Percentiles rank a stretch among this genome's conserved stretches.
Conservation (phyloP, 495 filamentous ascomycete genomes). For the Letharia lupina region DNA sequence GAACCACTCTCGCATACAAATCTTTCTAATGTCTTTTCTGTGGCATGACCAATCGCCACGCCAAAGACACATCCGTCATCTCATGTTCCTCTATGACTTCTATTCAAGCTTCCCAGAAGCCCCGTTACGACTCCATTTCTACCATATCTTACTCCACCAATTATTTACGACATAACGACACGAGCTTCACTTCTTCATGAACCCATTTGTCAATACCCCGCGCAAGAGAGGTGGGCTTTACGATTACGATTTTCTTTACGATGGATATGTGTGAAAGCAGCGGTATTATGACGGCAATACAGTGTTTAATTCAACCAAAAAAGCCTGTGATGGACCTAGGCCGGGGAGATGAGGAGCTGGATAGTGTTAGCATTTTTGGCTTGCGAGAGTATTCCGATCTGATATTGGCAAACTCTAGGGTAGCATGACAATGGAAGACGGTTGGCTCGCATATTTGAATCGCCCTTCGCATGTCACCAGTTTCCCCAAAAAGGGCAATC, state of each 20-base stretch:
- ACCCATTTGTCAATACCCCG: slow-evolving; percentile 7
- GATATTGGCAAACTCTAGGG: slow-evolving; percentile 12
- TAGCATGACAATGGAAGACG: slow-evolving; percentile 16
- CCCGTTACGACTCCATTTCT: slow-evolving; percentile 14
- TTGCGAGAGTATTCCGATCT: slow-evolving; percentile 10
- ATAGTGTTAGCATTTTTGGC: slow-evolving; percentile 5
- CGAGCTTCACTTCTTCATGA: slow-evolving; percentile 16
- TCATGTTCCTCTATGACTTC: slow-evolving; percentile 5
- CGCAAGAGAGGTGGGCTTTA: slow-evolving; percentile 16
- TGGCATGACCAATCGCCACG: slow-evolving; percentile 7
- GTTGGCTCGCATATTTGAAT: slow-evolving; percentile 15
- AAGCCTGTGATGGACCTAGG: slow-evolving; percentile 23
- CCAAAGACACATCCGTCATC: background rate
- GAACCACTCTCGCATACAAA: slow-evolving; percentile 1
- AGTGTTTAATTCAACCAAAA: slow-evolving; percentile 18
- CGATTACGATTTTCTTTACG: slow-evolving; percentile 22
- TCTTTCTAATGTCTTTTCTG: slow-evolving; percentile 3
- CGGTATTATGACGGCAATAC: slow-evolving; percentile 16
- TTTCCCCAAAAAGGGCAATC: background rate
- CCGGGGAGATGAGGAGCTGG: slow-evolving; percentile 12
- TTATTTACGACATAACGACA: slow-evolving; percentile 22
- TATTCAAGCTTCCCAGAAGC: slow-evolving; percentile 1
- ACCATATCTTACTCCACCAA: slow-evolving; percentile 18
- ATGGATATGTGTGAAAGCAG: slow-evolving; percentile 19
- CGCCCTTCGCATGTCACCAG: background rate